These are phyloP conservation scores for Magnaporthiopsis rhizophila DNA, from an alignment of 2,329 filamentous ascomycete species.

Conservation along the genomic window DNA sequence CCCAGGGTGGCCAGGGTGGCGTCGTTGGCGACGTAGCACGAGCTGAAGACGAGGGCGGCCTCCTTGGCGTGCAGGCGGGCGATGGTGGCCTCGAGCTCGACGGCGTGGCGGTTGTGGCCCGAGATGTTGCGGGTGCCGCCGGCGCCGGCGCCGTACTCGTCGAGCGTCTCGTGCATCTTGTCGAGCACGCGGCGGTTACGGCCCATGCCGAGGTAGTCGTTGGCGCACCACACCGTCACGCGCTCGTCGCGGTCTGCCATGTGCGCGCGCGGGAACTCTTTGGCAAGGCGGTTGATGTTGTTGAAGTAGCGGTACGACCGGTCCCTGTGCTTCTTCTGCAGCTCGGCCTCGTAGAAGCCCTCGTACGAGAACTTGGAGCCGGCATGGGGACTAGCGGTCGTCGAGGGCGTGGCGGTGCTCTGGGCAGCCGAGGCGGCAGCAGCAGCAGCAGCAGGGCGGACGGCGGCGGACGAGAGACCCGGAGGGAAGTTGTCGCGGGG, in stretches of 20 bases:
- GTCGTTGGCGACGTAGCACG: constrained; percentile 97
- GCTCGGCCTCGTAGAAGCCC: constrained; percentile 74
- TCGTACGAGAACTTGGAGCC: constrained; percentile 78
- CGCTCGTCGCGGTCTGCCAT: constrained; percentile 74
- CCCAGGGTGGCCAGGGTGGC: constrained; percentile 94
- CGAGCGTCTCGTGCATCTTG: constrained; percentile 89
- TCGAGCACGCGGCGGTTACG: constrained; percentile 79
- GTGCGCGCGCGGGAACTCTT: constrained; percentile 92
- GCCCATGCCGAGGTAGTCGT: constrained; percentile 98
- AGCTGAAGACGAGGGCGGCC: constrained; percentile 86
- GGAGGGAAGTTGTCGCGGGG: constrained; percentile 36
- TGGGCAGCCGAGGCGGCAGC: constrained; percentile 9
- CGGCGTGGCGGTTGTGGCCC: constrained; percentile 91
- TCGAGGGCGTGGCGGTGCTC: constrained; percentile 14
- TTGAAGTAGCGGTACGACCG: constrained; percentile 99
- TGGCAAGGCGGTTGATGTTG: constrained; percentile 97
- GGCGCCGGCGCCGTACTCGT: constrained; percentile 90
- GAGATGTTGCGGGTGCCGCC: constrained; percentile 97
- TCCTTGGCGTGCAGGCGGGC: constrained; percentile 90
- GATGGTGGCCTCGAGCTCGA: constrained; percentile 71
- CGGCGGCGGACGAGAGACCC: constrained; percentile 12
- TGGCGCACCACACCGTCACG: constrained; percentile 98
- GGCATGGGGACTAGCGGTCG: constrained; percentile 19
- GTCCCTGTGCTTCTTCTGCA: constrained; percentile 99
- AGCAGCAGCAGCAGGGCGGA: constrained; percentile 10